Conservation (phyloP, 202 grass and related monocot genomes). For the Digitaria exilis region DNA sequence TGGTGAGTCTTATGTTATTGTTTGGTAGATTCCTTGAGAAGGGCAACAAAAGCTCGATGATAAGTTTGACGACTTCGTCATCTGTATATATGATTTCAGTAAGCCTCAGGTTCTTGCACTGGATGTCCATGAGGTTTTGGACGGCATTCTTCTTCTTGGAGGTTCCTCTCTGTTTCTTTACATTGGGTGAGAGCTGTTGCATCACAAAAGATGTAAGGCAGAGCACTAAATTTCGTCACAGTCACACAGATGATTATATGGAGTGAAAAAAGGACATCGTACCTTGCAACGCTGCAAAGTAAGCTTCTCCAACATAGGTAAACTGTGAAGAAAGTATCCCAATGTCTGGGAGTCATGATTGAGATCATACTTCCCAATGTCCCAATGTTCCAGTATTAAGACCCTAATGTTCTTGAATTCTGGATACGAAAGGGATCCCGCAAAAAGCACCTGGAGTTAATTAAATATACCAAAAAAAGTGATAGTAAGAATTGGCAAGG, state of each 20-base stretch:
- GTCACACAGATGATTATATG: background rate
- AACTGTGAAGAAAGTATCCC: background rate
- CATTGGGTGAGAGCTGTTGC: background rate
- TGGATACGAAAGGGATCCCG: background rate
- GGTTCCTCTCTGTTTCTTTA: background rate
- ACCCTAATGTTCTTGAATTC: background rate
- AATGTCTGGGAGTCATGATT: background rate
- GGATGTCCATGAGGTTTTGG: background rate
- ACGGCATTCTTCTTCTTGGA: background rate
- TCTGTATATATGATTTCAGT: conserved; percentile 17
- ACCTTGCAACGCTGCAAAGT: background rate
- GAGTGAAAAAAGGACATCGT: background rate
- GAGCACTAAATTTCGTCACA: background rate
- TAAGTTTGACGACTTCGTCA: background rate
- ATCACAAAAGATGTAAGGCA: background rate
- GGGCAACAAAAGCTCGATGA: background rate
- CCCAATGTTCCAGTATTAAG: background rate
- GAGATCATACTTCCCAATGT: background rate
- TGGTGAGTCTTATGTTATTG: background rate
- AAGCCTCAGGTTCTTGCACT: background rate
- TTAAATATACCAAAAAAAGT: background rate
- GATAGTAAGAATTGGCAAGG: background rate
- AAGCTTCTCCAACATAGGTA: conserved; percentile 6
- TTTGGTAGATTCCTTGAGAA: conserved; percentile 5
- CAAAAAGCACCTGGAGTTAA: background rate